Conservation (phyloP, 345 rosid genomes). For the Syzygium aromaticum region DNA sequence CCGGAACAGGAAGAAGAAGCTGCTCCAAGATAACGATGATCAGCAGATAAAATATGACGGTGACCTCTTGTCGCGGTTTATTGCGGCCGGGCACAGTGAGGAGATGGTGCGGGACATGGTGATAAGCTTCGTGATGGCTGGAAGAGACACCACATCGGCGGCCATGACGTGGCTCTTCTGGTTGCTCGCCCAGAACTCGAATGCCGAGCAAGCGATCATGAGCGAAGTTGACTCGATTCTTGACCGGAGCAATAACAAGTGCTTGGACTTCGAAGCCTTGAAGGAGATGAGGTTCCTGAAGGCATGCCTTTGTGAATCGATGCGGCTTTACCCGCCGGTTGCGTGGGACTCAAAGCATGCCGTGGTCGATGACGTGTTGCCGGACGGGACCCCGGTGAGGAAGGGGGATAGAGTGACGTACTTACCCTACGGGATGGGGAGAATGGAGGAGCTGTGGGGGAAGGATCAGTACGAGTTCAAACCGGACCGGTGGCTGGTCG, state of each 20-base stretch:
- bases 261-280: conserved; percentile 17
- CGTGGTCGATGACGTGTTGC: conserved; percentile 29
- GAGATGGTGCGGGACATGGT: conserved; percentile 45
- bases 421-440: conserved; percentile 85
- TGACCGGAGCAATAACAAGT: conserved; percentile 12
- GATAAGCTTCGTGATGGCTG: conserved; percentile 59
- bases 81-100: conserved; percentile 28
- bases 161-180: conserved; percentile 63
- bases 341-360: conserved; percentile 72
- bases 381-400: conserved; percentile 52
- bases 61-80: conserved; percentile 39
- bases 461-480: conserved; percentile 46
- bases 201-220: conserved; percentile 19
- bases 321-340: conserved; percentile 69
- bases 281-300: conserved; percentile 37
- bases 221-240: conserved; percentile 21
- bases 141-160: conserved; percentile 62
- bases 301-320: conserved; percentile 52
- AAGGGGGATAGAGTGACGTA: conserved; percentile 84
- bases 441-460: conserved; percentile 83
- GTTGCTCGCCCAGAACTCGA: conserved; percentile 30
- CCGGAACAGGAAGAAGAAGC: conserved; percentile 16
- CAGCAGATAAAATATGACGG: not conserved
- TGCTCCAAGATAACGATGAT: conserved; percentile 5
- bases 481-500: conserved; percentile 57